Base-by-base conservation (phyloP, 1,284 basidiomycete species). In the Anthracocystis walkeri region DNA sequence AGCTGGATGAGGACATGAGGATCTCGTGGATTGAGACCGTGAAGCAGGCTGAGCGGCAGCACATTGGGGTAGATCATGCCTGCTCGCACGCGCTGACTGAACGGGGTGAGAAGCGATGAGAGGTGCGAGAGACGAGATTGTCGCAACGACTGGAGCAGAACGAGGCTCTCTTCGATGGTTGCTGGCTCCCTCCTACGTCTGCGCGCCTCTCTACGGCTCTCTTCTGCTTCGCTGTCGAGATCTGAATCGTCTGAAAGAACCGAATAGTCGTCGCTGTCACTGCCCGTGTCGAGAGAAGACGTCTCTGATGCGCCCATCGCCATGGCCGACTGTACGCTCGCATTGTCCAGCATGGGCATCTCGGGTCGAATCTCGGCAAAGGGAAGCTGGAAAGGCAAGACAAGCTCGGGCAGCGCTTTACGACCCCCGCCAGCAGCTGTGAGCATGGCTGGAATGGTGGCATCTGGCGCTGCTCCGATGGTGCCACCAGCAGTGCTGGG, bases 61-160 rank as follows among this genome's bases (percentile, higher is more conserved):
- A 65, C 65, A 42, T 77, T 74, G 7, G 75, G 78, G 41, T 75
- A 81, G 58, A 76, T 68, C 58, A 72, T 71, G 46, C 79, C 80
- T 0, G 77, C 65, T 35, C 70, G 58, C 27, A 74, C 73, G 12
- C 76, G 65, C 50, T 81, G 78, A 54, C 79, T 79, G 71, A 79
- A 83, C 0, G 78, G 80, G 12, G 82, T 77, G 5, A 84, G 71
- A 3, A 84, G 64, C 33, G 77, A 74, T 2, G 82, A 79, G 49
- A 84, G 79, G 54, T 84, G 80, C 51, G 80, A 76, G 54, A 84
- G 79, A 12, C 83, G 76, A 6, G 81, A 82, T 50, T 84, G 83
- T 11, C 83, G 79, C 27, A 84, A 63, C 10, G 82, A 80, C 58
- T 84, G 83, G 8, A 78, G 69, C 21, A 82, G 61, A 12, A 81